Conservation (phyloP, 2,329 filamentous ascomycete species). For the Neonectria hederae region DNA sequence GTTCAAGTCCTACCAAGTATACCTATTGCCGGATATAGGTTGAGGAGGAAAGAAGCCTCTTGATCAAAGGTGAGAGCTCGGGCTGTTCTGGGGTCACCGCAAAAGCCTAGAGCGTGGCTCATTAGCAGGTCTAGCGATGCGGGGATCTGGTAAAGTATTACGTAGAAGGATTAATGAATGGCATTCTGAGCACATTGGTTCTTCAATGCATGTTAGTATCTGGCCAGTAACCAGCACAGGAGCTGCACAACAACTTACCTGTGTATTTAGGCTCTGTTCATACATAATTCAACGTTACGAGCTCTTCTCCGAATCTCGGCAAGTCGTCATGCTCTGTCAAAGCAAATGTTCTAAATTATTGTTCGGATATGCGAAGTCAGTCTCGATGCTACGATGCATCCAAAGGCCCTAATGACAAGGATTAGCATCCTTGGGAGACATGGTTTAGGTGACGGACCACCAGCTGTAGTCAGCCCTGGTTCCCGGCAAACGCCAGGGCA, state of each 20-base stretch:
- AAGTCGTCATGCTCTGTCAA: slow-evolving; percentile 4
- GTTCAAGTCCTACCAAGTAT: slow-evolving; percentile 6
- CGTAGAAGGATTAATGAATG: slow-evolving; percentile 2
- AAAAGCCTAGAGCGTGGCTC: slow-evolving; percentile 16
- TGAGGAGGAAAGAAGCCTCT: slow-evolving; percentile 2
- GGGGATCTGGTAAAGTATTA: slow-evolving; percentile 2
- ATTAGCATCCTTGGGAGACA: slow-evolving; percentile 16
- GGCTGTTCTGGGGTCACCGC: slow-evolving; percentile 2
- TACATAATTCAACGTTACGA: not conserved
- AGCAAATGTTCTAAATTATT: slow-evolving; percentile 7
- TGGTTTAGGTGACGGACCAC: slow-evolving; percentile 13
- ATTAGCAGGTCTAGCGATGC: slow-evolving; percentile 8
- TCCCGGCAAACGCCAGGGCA: slow-evolving; percentile 26
- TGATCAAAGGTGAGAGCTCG: slow-evolving; percentile 3
- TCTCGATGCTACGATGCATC: slow-evolving; percentile 17
- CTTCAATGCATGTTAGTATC: not conserved
- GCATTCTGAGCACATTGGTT: not conserved
- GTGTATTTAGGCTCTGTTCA: not conserved
- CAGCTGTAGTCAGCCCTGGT: slow-evolving; percentile 22
- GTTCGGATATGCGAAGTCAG: slow-evolving; percentile 10
- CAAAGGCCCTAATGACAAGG: slow-evolving; percentile 20
- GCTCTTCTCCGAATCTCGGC: not conserved
- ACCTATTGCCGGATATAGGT: not conserved
- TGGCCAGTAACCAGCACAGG: not conserved
- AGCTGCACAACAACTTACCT: not conserved